Evolutionary conservation across 139 green algal genomes (phyloP).

Genomic region (Microglena sp.): DNA sequence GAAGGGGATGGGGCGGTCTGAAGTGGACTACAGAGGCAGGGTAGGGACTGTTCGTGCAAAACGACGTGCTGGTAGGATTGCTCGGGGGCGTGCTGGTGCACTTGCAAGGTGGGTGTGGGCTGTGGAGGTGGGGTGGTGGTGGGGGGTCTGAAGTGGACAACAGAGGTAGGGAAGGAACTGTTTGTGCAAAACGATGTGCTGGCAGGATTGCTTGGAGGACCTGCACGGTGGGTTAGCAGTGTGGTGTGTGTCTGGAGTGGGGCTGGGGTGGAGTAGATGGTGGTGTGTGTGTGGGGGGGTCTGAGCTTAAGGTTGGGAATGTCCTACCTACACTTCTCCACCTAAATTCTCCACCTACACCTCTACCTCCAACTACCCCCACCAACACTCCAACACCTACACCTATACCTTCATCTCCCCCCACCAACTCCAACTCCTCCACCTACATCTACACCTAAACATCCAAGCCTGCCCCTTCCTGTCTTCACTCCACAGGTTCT

Average conservation of each 20-base stretch:
- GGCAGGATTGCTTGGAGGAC: conserved; percentile 9
- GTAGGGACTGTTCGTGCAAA: not conserved
- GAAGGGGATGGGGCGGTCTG: too few relatives aligned
- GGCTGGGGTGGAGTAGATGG: not conserved
- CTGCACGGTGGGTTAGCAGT: conserved; percentile 9
- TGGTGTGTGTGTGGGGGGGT: not conserved
- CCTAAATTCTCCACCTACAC: too few relatives aligned
- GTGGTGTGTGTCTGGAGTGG: not conserved
- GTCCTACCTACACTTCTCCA: too few relatives aligned
- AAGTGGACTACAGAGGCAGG: too few relatives aligned
- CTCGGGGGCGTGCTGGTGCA: too few relatives aligned
- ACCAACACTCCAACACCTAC: too few relatives aligned
- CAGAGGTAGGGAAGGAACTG: conserved; percentile 12
- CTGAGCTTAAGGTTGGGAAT: too few relatives aligned
- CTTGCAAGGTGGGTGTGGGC: not conserved
- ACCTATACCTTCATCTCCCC: not conserved
- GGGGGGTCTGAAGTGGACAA: conserved; percentile 17
- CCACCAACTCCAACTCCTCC: not conserved
- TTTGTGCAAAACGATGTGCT: conserved; percentile 18
- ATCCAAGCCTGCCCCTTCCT: too few relatives aligned
- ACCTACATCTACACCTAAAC: not conserved
- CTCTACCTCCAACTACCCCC: too few relatives aligned
- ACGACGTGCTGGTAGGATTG: not conserved
- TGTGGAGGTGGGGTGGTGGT: too few relatives aligned
- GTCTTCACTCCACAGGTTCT: not conserved